A percentile compares a stretch with the other conserved stretches of the same genome.
These are phyloP conservation scores for Ailanthus altissimus DNA, from an alignment of 345 rosid genomes.

Conservation along the genomic window DNA sequence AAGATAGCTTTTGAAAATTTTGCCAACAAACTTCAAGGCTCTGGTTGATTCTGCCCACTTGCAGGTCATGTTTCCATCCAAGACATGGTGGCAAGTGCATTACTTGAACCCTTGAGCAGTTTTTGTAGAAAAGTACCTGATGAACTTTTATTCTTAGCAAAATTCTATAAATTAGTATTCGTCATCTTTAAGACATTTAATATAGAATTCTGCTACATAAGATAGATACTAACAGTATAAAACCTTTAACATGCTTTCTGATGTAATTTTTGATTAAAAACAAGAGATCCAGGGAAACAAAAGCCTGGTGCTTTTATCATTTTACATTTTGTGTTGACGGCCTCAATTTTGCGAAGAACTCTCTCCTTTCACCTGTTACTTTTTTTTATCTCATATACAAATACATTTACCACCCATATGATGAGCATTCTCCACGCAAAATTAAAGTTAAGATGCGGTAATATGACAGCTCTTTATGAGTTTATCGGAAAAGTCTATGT, in stretches of 20 bases:
- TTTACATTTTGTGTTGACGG: conserved; percentile 25
- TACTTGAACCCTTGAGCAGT: not conserved
- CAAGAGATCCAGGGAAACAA: conserved; percentile 17
- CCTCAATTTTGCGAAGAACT: conserved; percentile 37
- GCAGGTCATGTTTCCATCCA: not conserved
- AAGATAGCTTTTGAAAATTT: not conserved
- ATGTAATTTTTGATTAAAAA: not conserved
- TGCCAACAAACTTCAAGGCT: not conserved
- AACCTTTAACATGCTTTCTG: conserved; percentile 12
- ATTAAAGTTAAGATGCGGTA: conserved; percentile 46
- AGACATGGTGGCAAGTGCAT: not conserved
- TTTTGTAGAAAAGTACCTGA: conserved; percentile 1
- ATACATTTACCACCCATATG: conserved; percentile 21
- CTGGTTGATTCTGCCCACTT: not conserved
- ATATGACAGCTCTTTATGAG: conserved; percentile 87
- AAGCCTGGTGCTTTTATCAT: conserved; percentile 22
- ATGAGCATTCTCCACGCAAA: conserved; percentile 17
- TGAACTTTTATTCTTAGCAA: conserved; percentile 2
- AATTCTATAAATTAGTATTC: not conserved
- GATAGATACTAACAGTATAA: conserved; percentile 20
- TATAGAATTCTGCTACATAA: not conserved
- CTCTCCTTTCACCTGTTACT: conserved; percentile 24
- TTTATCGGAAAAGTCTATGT: conserved; percentile 80
- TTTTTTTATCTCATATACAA: conserved; percentile 27
- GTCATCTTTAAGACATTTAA: conserved; percentile 6